Conservation (phyloP, 1,139 yeast species). For the Taiozyma sp. region DNA sequence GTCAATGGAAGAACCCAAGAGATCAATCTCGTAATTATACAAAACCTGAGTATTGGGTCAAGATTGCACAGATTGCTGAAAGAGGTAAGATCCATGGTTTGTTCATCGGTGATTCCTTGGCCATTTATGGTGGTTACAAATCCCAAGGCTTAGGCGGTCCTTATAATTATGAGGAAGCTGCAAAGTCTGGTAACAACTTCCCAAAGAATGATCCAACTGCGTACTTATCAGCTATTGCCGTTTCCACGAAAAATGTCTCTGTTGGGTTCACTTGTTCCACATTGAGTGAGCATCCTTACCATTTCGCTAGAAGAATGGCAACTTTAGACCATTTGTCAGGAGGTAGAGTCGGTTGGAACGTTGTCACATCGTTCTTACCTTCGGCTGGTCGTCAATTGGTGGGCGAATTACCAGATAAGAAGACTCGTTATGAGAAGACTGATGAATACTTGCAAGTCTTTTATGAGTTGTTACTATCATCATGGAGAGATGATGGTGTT, state of each 20-base stretch:
- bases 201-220: constrained; percentile 36
- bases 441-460: constrained; percentile 37
- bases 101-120: constrained; percentile 11
- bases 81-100: constrained; percentile 11
- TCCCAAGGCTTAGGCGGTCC: constrained; percentile 9
- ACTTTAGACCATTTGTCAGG: constrained; percentile 37
- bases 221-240: constrained; percentile 16
- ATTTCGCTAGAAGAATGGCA: constrained; percentile 36
- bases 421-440: constrained; percentile 35
- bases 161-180: constrained; percentile 8
- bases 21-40: constrained; percentile 11
- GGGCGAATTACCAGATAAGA: constrained; percentile 34
- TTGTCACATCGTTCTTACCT: constrained; percentile 34
- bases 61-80: constrained; percentile 11
- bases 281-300: constrained; percentile 36
- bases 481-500: constrained; percentile 35
- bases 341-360: constrained; percentile 40
- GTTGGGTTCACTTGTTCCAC: constrained; percentile 12
- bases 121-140: constrained; percentile 10
- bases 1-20: constrained; percentile 12
- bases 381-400: constrained; percentile 34
- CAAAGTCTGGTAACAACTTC: constrained; percentile 28
- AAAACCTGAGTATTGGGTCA: constrained; percentile 10
- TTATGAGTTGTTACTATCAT: constrained; percentile 34
- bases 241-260: constrained; percentile 7